Conservation (phyloP, 306 rosid species). For the Inga laurina region DNA sequence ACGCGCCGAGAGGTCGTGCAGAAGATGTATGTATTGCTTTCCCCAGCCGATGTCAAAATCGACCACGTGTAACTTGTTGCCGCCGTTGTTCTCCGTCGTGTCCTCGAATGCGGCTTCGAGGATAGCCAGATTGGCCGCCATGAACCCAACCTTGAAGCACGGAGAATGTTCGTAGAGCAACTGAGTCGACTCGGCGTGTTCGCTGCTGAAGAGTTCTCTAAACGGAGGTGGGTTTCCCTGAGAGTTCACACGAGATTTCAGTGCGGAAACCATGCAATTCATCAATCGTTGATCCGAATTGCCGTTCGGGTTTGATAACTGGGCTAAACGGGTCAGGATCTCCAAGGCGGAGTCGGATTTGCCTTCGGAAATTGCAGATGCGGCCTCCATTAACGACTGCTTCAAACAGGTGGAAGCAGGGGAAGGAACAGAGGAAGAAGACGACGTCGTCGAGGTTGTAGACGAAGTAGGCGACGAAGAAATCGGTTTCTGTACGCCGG, state of each 20-base stretch:
- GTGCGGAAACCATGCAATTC: constrained; percentile 56
- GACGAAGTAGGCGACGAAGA: constrained; percentile 83
- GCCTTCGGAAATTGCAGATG: constrained; percentile 78
- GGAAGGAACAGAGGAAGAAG: constrained; percentile 65
- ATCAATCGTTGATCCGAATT: constrained; percentile 55
- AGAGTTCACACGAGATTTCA: constrained; percentile 60
- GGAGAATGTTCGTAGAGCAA: constrained; percentile 53
- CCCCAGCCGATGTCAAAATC: constrained; percentile 90
- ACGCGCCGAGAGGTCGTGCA: constrained; percentile 50
- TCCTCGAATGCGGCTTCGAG: constrained; percentile 74
- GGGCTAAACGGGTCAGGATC: constrained; percentile 61
- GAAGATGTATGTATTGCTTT: constrained; percentile 53
- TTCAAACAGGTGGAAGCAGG: constrained; percentile 54
- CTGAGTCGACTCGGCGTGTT: constrained; percentile 77
- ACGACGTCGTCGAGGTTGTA: constrained; percentile 51
- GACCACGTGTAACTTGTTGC: constrained; percentile 56
- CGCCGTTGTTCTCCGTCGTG: constrained; percentile 19
- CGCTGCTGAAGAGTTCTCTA: constrained; percentile 48
- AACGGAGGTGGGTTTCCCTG: constrained; percentile 50
- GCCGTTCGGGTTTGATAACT: constrained; percentile 26
- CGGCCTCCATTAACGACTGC: constrained; percentile 73
- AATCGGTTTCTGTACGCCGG: constrained; percentile 47
- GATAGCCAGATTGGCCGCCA: constrained; percentile 79
- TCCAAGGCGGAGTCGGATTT: constrained; percentile 54
- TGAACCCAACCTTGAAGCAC: constrained; percentile 58